Conservation (phyloP, 1,139 yeast species). For the Scheffersomyces insectosa region DNA sequence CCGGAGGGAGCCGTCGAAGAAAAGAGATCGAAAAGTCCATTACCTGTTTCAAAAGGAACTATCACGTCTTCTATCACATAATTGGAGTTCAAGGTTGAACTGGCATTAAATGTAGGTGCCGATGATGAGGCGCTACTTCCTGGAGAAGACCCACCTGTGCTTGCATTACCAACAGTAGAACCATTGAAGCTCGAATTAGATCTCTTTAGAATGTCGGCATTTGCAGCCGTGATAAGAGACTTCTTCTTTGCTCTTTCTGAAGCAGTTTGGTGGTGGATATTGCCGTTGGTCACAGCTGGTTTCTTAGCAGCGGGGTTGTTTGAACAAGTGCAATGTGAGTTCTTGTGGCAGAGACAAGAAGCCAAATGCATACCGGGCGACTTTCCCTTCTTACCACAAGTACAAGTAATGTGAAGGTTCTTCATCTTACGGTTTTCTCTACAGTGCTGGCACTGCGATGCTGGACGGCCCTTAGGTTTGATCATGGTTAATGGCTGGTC, state of each 20-base stretch:
- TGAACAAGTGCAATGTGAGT: constrained; percentile 62
- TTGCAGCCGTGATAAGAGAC: constrained; percentile 24
- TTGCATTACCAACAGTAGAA: not conserved
- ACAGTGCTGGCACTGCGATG: constrained; percentile 88
- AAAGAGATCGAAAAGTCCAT: constrained; percentile 33
- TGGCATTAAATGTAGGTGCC: constrained; percentile 4
- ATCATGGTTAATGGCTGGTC: constrained; percentile 90
- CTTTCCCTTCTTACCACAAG: constrained; percentile 64
- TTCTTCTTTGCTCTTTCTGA: constrained; percentile 33
- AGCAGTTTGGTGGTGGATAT: constrained; percentile 16
- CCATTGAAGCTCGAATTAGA: constrained; percentile 12
- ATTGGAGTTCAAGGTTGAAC: constrained; percentile 14
- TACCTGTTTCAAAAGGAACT: constrained; percentile 30
- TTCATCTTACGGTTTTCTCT: constrained; percentile 74
- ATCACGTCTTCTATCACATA: constrained; percentile 35
- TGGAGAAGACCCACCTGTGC: not conserved
- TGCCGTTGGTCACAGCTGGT: constrained; percentile 4
- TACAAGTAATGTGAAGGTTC: constrained; percentile 69
- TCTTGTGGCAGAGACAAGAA: constrained; percentile 56
- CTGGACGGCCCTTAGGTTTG: constrained; percentile 94
- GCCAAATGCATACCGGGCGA: constrained; percentile 46
- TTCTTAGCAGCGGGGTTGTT: constrained; percentile 23
- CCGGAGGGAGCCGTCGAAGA: constrained; percentile 9
- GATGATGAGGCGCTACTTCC: constrained; percentile 2
- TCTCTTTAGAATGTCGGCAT: constrained; percentile 21